phyloP scores from a whole-genome alignment of 1,284 basidiomycete species.

The Hemileia vastatrix region DNA sequence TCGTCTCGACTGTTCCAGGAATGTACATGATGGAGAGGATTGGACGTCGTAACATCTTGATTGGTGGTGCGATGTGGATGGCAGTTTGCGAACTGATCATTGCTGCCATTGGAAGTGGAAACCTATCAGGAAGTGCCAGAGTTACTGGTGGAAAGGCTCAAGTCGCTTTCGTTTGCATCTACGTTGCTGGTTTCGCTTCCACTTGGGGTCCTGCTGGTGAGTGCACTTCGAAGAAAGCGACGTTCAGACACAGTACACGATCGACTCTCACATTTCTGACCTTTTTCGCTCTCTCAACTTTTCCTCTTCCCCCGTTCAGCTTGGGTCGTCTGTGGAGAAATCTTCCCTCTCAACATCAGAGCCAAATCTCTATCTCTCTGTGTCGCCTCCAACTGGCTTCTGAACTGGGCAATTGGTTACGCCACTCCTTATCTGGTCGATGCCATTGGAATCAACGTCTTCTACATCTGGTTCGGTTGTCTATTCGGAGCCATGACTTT shows the following conservation, averaged over 20 bases:
- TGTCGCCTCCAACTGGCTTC: constrained; percentile 57
- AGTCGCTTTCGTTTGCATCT: constrained; percentile 38
- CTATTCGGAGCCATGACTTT: too few relatives aligned
- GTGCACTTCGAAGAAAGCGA: too few relatives aligned
- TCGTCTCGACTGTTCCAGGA: constrained; percentile 37
- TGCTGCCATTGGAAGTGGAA: too few relatives aligned
- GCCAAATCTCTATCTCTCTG: constrained; percentile 62
- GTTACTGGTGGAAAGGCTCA: too few relatives aligned
- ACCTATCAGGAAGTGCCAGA: constrained; percentile 21
- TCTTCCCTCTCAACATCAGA: constrained; percentile 61
- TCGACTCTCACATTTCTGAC: too few relatives aligned
- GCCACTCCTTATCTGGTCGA: too few relatives aligned
- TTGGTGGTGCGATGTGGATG: constrained; percentile 37
- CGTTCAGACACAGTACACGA: too few relatives aligned
- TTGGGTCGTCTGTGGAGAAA: constrained; percentile 42
- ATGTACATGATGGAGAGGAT: constrained; percentile 38
- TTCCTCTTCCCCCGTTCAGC: too few relatives aligned
- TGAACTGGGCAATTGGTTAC: constrained; percentile 27
- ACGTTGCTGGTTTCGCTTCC: too few relatives aligned
- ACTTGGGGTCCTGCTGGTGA: constrained; percentile 35
- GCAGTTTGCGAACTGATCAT: constrained; percentile 32
- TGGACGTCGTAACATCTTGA: constrained; percentile 35
- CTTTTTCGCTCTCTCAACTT: too few relatives aligned
- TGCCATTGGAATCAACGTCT: constrained; percentile 36
- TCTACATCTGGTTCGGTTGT: constrained; percentile 38